Percentiles rank a stretch among this genome's conserved stretches.
phyloP scores from a whole-genome alignment of 192 early-diverging fungal species.

The Podila horticola region DNA sequence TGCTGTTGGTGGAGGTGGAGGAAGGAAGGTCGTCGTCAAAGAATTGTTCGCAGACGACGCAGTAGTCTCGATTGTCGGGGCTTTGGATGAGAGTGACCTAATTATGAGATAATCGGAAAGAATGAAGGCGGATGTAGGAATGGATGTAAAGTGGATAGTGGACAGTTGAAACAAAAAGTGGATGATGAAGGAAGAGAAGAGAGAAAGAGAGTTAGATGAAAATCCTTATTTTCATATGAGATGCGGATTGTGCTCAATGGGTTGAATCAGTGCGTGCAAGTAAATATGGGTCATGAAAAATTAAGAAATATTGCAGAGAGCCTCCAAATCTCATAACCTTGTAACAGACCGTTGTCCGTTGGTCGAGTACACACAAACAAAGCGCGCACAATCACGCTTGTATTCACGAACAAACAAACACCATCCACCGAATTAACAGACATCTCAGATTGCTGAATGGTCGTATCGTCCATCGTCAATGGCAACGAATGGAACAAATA shows the following conservation, averaged over 20 bases:
- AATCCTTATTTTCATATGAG: too few species aligned
- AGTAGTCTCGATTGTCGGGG: conserved; percentile 36
- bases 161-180: background rate
- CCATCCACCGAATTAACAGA: background rate
- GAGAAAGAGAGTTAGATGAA: too few species aligned
- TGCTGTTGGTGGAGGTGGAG: background rate
- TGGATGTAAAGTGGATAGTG: background rate
- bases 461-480: background rate
- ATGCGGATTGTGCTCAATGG: too few species aligned
- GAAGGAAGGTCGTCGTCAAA: background rate
- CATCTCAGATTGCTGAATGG: too few species aligned
- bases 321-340: too few species aligned
- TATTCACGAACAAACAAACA: background rate
- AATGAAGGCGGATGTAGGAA: background rate
- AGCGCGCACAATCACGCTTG: background rate
- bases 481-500: background rate
- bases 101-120: background rate
- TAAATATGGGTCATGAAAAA: too few species aligned
- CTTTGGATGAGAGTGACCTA: conserved; percentile 41
- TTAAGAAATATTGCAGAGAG: too few species aligned
- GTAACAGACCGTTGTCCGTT: too few species aligned
- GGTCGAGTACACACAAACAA: background rate
- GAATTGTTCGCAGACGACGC: conserved; percentile 28
- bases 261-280: too few species aligned
- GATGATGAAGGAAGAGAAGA: too few species aligned